phyloP scores from a whole-genome alignment of 345 rosid genomes.

The Salix caprea region DNA sequence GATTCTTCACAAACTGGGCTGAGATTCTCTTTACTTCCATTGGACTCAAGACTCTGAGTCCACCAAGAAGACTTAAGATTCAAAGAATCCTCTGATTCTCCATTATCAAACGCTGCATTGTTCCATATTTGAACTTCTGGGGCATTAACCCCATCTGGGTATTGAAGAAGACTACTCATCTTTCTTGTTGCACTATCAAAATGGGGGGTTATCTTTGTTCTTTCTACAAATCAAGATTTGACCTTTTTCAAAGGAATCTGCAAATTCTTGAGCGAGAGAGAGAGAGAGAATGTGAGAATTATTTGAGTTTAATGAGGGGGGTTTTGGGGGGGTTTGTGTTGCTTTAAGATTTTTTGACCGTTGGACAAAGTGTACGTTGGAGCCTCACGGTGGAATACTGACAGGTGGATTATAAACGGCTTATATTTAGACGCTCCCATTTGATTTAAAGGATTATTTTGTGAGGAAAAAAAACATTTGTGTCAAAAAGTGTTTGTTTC shows the following conservation, averaged over 20 bases:
- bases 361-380: slow-evolving; percentile 64
- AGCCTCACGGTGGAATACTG: slow-evolving; percentile 14
- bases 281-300: neutral
- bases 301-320: neutral
- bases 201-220: neutral
- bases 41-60: slow-evolving; percentile 54
- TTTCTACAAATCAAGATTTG: neutral
- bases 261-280: neutral
- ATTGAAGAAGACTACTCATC: slow-evolving; percentile 50
- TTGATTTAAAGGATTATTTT: slow-evolving; percentile 35
- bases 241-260: neutral
- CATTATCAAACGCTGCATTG: slow-evolving; percentile 86
- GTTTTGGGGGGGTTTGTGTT: neutral
- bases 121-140: slow-evolving; percentile 77
- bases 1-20: slow-evolving; percentile 32
- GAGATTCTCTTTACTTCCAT: slow-evolving; percentile 54
- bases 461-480: neutral
- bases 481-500: neutral
- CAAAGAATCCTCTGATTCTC: slow-evolving; percentile 43
- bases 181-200: neutral
- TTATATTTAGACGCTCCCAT: slow-evolving; percentile 60
- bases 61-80: slow-evolving; percentile 47
- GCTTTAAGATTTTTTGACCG: slow-evolving; percentile 52
- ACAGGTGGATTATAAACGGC: slow-evolving; percentile 47
- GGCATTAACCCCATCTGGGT: slow-evolving; percentile 41